A percentile compares a stretch with the other conserved stretches of the same genome.
Conservation (phyloP, 179 eudicot genomes). For the Beta macrorhiza region DNA sequence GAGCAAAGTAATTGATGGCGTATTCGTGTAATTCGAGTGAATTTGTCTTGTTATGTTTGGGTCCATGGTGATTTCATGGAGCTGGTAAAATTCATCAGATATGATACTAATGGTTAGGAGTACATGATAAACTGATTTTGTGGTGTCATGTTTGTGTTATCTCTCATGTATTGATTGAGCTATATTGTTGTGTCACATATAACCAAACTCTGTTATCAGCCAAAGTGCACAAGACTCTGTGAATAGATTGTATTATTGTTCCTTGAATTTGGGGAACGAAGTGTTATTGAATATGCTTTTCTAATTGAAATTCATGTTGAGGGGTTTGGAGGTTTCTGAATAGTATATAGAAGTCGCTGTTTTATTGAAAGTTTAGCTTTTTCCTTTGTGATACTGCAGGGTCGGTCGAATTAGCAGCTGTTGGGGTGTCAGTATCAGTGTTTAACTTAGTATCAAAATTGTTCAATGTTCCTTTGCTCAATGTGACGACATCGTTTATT, state of each 20-base stretch:
- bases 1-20: too few relatives aligned
- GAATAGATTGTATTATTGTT: not conserved
- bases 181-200: not conserved
- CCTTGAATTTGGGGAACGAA: too few relatives aligned
- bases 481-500: slow-evolving; percentile 88
- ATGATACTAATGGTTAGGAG: not conserved
- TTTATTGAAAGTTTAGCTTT: not conserved
- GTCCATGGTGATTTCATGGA: not conserved
- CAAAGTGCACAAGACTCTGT: not conserved
- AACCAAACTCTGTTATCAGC: not conserved
- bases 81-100: not conserved
- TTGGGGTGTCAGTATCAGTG: slow-evolving; percentile 82
- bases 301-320: not conserved
- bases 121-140: not conserved
- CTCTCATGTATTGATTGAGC: not conserved
- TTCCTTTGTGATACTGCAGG: slow-evolving; percentile 42
- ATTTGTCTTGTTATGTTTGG: not conserved
- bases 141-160: not conserved
- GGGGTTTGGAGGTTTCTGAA: not conserved
- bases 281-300: too few relatives aligned
- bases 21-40: not conserved
- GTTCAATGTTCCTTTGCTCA: slow-evolving; percentile 92
- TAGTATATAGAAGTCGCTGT: not conserved
- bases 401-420: slow-evolving; percentile 86
- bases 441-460: slow-evolving; percentile 85